Conservation (phyloP, 2,329 filamentous ascomycete genomes). For the Purpureocillium lavendulum region DNA sequence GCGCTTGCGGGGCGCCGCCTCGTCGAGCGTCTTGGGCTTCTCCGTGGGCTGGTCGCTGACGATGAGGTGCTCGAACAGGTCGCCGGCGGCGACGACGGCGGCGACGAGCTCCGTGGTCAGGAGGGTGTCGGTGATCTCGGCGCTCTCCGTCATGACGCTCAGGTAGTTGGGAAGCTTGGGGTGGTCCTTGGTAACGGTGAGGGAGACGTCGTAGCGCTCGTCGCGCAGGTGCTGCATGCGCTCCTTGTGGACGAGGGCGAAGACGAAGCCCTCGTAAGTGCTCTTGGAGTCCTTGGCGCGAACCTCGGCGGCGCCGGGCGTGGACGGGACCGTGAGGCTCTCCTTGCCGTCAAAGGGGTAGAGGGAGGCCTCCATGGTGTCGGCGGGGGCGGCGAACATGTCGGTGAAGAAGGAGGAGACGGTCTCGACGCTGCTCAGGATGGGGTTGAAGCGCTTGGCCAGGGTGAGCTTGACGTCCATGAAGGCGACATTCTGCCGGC, state of each 20-base stretch:
- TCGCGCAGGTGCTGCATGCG: constrained; percentile 83
- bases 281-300: constrained; percentile 53
- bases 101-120: constrained; percentile 82
- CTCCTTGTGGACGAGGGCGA: constrained; percentile 91
- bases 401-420: constrained; percentile 73
- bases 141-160: constrained; percentile 94
- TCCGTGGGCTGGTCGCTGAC: constrained; percentile 84
- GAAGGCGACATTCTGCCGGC: constrained; percentile 87
- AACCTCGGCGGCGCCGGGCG: constrained; percentile 48
- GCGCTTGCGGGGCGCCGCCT: constrained; percentile 79
- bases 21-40: constrained; percentile 76
- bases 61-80: constrained; percentile 75
- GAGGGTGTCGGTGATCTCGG: constrained; percentile 82
- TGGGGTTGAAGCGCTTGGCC: constrained; percentile 80
- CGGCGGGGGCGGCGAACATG: constrained; percentile 57
- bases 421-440: constrained; percentile 52
- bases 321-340: constrained; percentile 60
- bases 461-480: constrained; percentile 77
- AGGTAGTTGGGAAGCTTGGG: constrained; percentile 82
- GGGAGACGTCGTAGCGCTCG: constrained; percentile 86
- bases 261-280: constrained; percentile 84
- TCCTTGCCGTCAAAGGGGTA: constrained; percentile 94
- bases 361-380: constrained; percentile 66
- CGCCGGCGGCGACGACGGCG: constrained; percentile 70
- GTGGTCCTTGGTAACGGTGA: constrained; percentile 90